These are phyloP conservation scores for Sporothrix luriei DNA, from an alignment of 2,329 filamentous ascomycete species.

Conservation along the genomic window DNA sequence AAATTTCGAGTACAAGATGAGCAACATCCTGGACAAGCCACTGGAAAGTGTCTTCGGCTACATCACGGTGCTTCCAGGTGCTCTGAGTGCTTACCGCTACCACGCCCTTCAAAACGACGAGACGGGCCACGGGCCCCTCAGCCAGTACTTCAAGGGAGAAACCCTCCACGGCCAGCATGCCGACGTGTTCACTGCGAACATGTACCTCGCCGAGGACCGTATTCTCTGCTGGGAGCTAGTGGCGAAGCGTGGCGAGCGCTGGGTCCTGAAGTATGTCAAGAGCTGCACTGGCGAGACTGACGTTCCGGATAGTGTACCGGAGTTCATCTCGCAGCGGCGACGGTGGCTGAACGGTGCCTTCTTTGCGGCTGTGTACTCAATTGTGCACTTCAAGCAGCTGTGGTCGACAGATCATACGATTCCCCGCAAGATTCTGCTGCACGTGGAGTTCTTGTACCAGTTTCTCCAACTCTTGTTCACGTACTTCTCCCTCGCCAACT, in stretches of 20 bases:
- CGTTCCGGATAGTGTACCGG: slow-evolving; percentile 92
- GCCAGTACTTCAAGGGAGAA: slow-evolving; percentile 97
- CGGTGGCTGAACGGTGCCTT: slow-evolving; percentile 99
- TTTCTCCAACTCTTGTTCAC: slow-evolving; percentile 91
- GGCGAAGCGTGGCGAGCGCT: slow-evolving; percentile 89
- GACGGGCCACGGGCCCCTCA: slow-evolving; percentile 84
- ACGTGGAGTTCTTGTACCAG: slow-evolving; percentile 95
- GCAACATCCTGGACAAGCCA: slow-evolving; percentile 97
- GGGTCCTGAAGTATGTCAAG: slow-evolving; percentile 98
- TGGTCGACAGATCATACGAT: slow-evolving; percentile 92
- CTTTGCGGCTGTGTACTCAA: slow-evolving; percentile 96
- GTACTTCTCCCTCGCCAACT: slow-evolving; percentile 97
- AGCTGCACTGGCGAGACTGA: slow-evolving; percentile 96
- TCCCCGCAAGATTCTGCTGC: slow-evolving; percentile 83
- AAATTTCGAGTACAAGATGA: slow-evolving; percentile 99
- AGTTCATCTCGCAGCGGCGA: slow-evolving; percentile 94
- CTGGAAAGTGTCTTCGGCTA: slow-evolving; percentile 97
- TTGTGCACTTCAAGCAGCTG: slow-evolving; percentile 92
- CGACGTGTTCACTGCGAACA: slow-evolving; percentile 97
- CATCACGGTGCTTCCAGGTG: slow-evolving; percentile 93
- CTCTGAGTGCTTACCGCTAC: slow-evolving; percentile 97
- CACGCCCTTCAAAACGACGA: slow-evolving; percentile 96
- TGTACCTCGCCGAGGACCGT: slow-evolving; percentile 98
- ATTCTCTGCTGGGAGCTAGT: slow-evolving; percentile 98
- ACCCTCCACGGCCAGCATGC: slow-evolving; percentile 92